These are phyloP conservation scores for Puccinia novopanici DNA, from an alignment of 1,284 basidiomycete species.

Conservation along the genomic window DNA sequence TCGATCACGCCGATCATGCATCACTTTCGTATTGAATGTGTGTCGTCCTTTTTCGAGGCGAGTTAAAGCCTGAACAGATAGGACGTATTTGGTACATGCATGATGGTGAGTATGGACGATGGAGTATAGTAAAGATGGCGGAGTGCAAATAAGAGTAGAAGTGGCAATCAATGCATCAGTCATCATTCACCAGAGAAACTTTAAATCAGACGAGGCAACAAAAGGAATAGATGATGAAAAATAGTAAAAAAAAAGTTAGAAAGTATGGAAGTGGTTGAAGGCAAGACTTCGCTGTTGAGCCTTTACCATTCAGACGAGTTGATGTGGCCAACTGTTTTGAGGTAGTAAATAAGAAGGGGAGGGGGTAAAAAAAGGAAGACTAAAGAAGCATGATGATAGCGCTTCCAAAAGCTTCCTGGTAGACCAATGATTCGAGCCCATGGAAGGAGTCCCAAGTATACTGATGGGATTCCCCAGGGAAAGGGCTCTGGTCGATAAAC, in stretches of 20 bases:
- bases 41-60: conserved; percentile 23
- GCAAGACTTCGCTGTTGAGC: neutral
- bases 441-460: conserved; percentile 11
- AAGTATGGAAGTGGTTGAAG: neutral
- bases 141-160: conserved; percentile 32
- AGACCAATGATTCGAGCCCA: conserved; percentile 34
- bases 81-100: conserved; percentile 38
- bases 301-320: neutral
- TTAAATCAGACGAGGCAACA: conserved; percentile 13
- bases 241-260: neutral
- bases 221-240: conserved; percentile 25
- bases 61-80: conserved; percentile 30
- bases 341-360: conserved; percentile 10
- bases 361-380: conserved; percentile 17
- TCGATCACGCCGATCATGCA: conserved; percentile 50
- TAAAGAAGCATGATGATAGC: conserved; percentile 26
- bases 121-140: conserved; percentile 8
- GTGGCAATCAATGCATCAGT: conserved; percentile 37
- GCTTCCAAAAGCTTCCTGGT: conserved; percentile 36
- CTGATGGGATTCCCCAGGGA: neutral
- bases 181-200: conserved; percentile 30
- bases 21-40: conserved; percentile 42
- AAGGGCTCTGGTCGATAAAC: conserved; percentile 10
- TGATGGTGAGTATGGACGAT: conserved; percentile 15
- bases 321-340: neutral